phyloP scores from a whole-genome alignment of 352 stramenopile species.

The Pythium brassicae region DNA sequence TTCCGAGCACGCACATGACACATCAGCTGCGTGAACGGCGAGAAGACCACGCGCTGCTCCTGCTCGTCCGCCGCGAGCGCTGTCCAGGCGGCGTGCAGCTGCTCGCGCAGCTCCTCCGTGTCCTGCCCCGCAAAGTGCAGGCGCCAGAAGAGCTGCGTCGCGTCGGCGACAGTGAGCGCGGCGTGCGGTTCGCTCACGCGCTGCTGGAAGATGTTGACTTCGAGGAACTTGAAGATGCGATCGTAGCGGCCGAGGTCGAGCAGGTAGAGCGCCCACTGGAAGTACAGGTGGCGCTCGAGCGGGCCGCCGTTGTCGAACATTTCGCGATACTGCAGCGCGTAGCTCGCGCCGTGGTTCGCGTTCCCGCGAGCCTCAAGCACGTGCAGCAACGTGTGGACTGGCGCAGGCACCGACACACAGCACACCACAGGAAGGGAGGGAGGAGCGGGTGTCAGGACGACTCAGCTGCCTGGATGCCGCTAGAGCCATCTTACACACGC shows the following conservation, averaged over 20 bases:
- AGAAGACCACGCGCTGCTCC: constrained; percentile 28
- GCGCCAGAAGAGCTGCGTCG: constrained; percentile 82
- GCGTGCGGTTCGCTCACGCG: constrained; percentile 44
- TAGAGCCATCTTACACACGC: too few relatives aligned
- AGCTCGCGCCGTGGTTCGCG: constrained; percentile 80
- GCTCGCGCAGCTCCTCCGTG: constrained; percentile 42
- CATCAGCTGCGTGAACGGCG: constrained; percentile 47
- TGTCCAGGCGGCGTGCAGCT: constrained; percentile 53
- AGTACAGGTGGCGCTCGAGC: constrained; percentile 71
- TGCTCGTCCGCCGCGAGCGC: constrained; percentile 23
- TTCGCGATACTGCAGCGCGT: constrained; percentile 76
- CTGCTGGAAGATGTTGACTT: constrained; percentile 61
- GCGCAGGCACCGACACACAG: neutral
- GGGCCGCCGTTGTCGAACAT: constrained; percentile 72
- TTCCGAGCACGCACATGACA: constrained; percentile 37
- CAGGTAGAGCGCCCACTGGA: constrained; percentile 81
- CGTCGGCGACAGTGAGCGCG: constrained; percentile 55
- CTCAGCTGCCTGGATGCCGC: too few relatives aligned
- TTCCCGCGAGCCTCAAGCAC: constrained; percentile 75
- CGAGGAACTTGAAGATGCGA: constrained; percentile 76
- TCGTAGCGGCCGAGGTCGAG: constrained; percentile 80
- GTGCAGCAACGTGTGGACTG: constrained; percentile 80
- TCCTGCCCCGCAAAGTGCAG: constrained; percentile 74
- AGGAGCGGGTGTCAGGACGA: neutral
- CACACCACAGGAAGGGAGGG: neutral